Percentiles rank a stretch among this genome's conserved stretches.
phyloP scores from a whole-genome alignment of 2,329 filamentous ascomycete genomes.

The Cercospora berteroae region DNA sequence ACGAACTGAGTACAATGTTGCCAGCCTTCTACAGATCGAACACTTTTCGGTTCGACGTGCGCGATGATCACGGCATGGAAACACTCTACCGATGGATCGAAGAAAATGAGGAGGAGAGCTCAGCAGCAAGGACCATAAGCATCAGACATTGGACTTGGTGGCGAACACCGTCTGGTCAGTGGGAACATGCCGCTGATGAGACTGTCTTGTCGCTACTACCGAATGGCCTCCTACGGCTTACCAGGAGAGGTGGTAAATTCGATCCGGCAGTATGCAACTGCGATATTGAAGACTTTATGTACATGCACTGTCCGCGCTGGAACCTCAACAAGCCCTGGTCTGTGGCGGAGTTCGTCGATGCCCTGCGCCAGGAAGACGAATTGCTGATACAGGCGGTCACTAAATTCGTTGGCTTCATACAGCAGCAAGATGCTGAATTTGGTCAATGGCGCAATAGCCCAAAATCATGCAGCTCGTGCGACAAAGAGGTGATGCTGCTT shows the following conservation, averaged over 20 bases:
- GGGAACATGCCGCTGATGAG: slow-evolving; percentile 18
- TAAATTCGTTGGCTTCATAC: slow-evolving; percentile 20
- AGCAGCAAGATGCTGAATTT: slow-evolving; percentile 19
- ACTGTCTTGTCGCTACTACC: slow-evolving; percentile 16
- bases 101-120: slow-evolving; percentile 13
- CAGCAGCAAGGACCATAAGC: slow-evolving; percentile 16
- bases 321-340: slow-evolving; percentile 21
- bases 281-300: slow-evolving; percentile 16
- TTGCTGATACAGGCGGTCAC: slow-evolving; percentile 19
- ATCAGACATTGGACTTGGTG: slow-evolving; percentile 23
- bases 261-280: slow-evolving; percentile 18
- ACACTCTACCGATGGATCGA: slow-evolving; percentile 16
- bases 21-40: slow-evolving; percentile 16
- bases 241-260: slow-evolving; percentile 7
- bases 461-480: slow-evolving; percentile 14
- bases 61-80: slow-evolving; percentile 4
- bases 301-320: slow-evolving; percentile 20
- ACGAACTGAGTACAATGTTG: slow-evolving; percentile 1
- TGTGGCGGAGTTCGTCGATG: slow-evolving; percentile 20
- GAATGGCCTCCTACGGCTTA: slow-evolving; percentile 16
- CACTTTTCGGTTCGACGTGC: slow-evolving; percentile 23
- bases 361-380: slow-evolving; percentile 21
- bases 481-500: slow-evolving; percentile 15
- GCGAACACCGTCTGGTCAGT: slow-evolving; percentile 11
- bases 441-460: slow-evolving; percentile 13